These are phyloP conservation scores for Priceomyces fermenticarens DNA, from an alignment of 805 yeast species.

Conservation along the genomic window DNA sequence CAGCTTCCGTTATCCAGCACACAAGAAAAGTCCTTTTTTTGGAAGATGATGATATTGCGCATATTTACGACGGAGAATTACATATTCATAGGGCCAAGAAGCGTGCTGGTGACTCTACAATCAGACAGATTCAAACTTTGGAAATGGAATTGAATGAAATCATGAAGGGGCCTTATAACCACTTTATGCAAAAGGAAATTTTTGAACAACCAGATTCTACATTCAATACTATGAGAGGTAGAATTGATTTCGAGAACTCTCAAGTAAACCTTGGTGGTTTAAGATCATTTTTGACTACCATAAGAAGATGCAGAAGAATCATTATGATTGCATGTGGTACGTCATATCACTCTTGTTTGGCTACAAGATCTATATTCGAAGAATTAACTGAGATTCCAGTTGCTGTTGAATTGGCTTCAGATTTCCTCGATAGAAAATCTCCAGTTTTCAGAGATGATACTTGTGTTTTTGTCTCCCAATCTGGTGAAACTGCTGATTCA, in stretches of 20 bases:
- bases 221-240: constrained; percentile 98
- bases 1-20: constrained; percentile 93
- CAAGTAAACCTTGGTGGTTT: constrained; percentile 87
- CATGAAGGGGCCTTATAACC: constrained; percentile 95
- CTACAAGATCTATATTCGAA: constrained; percentile 94
- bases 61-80: constrained; percentile 94
- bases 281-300: constrained; percentile 76
- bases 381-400: constrained; percentile 96
- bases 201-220: constrained; percentile 98
- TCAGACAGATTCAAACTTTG: constrained; percentile 92
- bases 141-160: constrained; percentile 97
- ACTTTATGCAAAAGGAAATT: constrained; percentile 98
- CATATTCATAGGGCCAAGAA: constrained; percentile 96
- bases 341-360: constrained; percentile 96
- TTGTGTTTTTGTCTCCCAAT: constrained; percentile 95
- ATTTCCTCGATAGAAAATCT: constrained; percentile 87
- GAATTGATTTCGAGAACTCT: constrained; percentile 84
- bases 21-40: constrained; percentile 94
- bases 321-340: constrained; percentile 99
- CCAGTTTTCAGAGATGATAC: constrained; percentile 99
- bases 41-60: constrained; percentile 99
- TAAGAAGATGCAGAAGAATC: constrained; percentile 90
- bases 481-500: constrained; percentile 98
- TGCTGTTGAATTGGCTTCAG: constrained; percentile 88
- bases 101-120: constrained; percentile 79